These are phyloP conservation scores for Hawksworthiomyces lignivorus DNA, from an alignment of 2,329 filamentous ascomycete species.

Conservation along the genomic window DNA sequence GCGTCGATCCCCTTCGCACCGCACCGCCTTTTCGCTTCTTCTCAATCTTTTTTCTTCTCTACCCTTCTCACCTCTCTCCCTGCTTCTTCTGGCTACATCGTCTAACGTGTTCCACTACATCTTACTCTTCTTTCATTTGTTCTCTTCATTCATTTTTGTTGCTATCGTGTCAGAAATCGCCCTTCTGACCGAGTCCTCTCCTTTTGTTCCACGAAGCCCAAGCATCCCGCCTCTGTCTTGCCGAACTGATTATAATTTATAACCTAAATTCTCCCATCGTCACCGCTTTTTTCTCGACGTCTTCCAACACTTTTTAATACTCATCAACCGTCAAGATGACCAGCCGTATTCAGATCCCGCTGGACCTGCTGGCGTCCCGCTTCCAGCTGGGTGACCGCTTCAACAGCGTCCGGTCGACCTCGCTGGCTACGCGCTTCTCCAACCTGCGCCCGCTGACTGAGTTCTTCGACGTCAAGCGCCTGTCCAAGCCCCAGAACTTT, in stretches of 20 bases:
- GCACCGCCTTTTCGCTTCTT: constrained; percentile 1
- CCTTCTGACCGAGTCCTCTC: too few species aligned
- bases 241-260: too few species aligned
- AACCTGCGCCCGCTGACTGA: constrained; percentile 87
- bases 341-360: constrained; percentile 75
- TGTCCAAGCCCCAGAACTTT: constrained; percentile 92
- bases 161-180: too few species aligned
- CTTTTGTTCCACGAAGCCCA: too few species aligned
- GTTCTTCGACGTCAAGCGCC: constrained; percentile 91
- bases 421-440: constrained; percentile 74
- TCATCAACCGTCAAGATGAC: constrained; percentile 48
- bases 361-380: constrained; percentile 84
- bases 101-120: too few species aligned
- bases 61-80: background rate
- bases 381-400: constrained; percentile 83
- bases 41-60: background rate
- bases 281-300: background rate
- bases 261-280: too few species aligned
- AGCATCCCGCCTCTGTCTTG: too few species aligned
- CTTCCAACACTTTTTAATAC: background rate
- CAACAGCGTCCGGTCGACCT: constrained; percentile 70
- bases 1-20: too few species aligned
- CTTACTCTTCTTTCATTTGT: background rate
- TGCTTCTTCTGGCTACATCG: background rate
- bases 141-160: background rate